Conservation (phyloP, 2,329 filamentous ascomycete genomes). For the Fusarium udum region DNA sequence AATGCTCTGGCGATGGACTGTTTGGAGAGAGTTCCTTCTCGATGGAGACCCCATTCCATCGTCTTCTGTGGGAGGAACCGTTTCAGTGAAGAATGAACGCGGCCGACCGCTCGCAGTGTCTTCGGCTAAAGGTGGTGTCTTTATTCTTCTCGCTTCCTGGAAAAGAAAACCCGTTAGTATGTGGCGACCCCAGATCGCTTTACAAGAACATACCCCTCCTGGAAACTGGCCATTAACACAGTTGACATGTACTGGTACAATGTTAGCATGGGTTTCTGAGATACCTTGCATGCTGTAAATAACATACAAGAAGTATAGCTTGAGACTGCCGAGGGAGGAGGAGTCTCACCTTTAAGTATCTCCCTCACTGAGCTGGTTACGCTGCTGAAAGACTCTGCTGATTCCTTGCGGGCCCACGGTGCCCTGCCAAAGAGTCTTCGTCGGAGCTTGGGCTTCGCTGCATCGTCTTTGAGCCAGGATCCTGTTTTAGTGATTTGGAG, state of each 20-base stretch:
- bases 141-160: slow-evolving; percentile 60
- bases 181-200: not conserved
- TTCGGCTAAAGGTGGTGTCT: slow-evolving; percentile 57
- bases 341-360: slow-evolving; percentile 51
- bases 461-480: slow-evolving; percentile 48
- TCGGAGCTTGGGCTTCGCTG: slow-evolving; percentile 40
- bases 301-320: slow-evolving; percentile 25
- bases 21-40: slow-evolving; percentile 24
- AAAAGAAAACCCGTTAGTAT: not conserved
- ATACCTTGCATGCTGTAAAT: too few species aligned
- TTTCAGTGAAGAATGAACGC: slow-evolving; percentile 56
- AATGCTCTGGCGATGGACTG: slow-evolving; percentile 36
- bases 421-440: slow-evolving; percentile 54
- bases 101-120: slow-evolving; percentile 49
- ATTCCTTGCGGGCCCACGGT: slow-evolving; percentile 54
- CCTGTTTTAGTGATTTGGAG: slow-evolving; percentile 36
- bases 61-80: slow-evolving; percentile 44
- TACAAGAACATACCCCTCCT: slow-evolving; percentile 44
- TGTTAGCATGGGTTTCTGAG: slow-evolving; percentile 3
- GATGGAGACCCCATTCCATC: not conserved
- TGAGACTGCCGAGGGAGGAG: slow-evolving; percentile 44
- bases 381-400: slow-evolving; percentile 50
- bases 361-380: slow-evolving; percentile 55
- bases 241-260: slow-evolving; percentile 9
- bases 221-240: slow-evolving; percentile 44